Evolutionary conservation across 2,329 filamentous ascomycete species (phyloP).

Genomic region (Aspergillus thermomutatus): DNA sequence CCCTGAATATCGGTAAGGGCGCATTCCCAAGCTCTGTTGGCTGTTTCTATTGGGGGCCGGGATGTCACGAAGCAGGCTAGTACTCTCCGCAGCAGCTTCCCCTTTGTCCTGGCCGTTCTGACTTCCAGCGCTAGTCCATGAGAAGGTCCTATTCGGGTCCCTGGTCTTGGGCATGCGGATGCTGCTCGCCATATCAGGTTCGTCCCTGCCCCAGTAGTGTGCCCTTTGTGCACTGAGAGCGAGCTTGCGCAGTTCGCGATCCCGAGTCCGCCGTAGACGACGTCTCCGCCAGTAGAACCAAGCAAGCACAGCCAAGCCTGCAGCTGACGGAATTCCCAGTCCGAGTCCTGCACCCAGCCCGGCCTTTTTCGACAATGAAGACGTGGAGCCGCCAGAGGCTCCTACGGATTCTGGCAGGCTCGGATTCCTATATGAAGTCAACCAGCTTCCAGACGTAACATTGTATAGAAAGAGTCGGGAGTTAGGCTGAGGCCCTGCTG

Average conservation of each 20-base stretch:
- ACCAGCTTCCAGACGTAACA: slow-evolving; percentile 58
- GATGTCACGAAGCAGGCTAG: slow-evolving; percentile 40
- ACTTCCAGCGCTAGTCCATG: slow-evolving; percentile 26
- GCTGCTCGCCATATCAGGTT: slow-evolving; percentile 38
- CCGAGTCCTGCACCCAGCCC: slow-evolving; percentile 65
- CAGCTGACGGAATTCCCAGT: slow-evolving; percentile 55
- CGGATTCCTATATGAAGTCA: slow-evolving; percentile 54
- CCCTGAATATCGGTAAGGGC: slow-evolving; percentile 38
- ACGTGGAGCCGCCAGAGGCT: slow-evolving; percentile 11
- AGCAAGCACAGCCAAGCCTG: slow-evolving; percentile 47
- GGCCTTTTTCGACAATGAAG: slow-evolving; percentile 44
- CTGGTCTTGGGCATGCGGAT: slow-evolving; percentile 27
- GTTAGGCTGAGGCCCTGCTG: slow-evolving; percentile 32
- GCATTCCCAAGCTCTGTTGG: slow-evolving; percentile 37
- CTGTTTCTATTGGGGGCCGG: slow-evolving; percentile 39
- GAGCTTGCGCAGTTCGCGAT: slow-evolving; percentile 54
- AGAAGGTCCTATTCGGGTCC: slow-evolving; percentile 20
- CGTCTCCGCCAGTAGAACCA: slow-evolving; percentile 52
- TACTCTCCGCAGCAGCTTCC: slow-evolving; percentile 37
- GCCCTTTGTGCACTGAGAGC: slow-evolving; percentile 50
- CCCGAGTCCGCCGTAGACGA: slow-evolving; percentile 42
- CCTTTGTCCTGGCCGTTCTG: slow-evolving; percentile 26
- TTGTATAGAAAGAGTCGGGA: slow-evolving; percentile 58
- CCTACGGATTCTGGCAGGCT: slow-evolving; percentile 15
- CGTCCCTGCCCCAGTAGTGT: slow-evolving; percentile 38